phyloP scores from a whole-genome alignment of 139 green algal species.

The Chlorella vulgaris region DNA sequence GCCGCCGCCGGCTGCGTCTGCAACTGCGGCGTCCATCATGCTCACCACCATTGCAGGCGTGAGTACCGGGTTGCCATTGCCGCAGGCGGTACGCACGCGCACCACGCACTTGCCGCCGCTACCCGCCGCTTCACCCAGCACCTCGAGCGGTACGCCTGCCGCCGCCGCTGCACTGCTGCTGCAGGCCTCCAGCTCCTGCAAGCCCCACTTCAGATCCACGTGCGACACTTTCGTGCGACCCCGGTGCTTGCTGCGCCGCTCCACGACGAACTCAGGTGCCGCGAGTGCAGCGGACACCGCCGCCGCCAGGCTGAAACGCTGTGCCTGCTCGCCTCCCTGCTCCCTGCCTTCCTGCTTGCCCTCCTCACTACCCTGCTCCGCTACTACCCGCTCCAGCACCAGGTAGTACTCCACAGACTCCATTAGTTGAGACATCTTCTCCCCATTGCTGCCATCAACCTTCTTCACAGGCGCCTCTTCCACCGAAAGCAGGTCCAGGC shows the following conservation, averaged over 20 bases:
- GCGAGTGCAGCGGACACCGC: constrained; percentile 1
- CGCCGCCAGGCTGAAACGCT: neutral
- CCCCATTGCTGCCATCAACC: constrained; percentile 48
- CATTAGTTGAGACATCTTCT: constrained; percentile 51
- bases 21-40: constrained; percentile 12
- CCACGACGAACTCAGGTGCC: constrained; percentile 23
- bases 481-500: constrained; percentile 45
- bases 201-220: constrained; percentile 38
- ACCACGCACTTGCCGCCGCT: constrained; percentile 15
- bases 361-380: constrained; percentile 6
- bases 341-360: constrained; percentile 16
- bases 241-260: constrained; percentile 3
- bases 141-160: constrained; percentile 5
- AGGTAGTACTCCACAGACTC: constrained; percentile 51
- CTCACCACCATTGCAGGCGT: constrained; percentile 16
- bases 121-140: neutral
- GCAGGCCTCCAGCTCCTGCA: constrained; percentile 45
- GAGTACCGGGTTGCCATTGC: constrained; percentile 36
- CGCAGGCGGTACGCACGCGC: constrained; percentile 28
- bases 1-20: neutral
- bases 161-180: neutral
- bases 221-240: constrained; percentile 3
- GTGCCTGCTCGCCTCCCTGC: neutral
- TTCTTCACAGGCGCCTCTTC: constrained; percentile 51
- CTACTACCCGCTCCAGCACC: constrained; percentile 27